Percentiles rank a stretch among this genome's conserved stretches.
Conservation (phyloP, 139 green algal genomes). For the Tetraselmis chui region DNA sequence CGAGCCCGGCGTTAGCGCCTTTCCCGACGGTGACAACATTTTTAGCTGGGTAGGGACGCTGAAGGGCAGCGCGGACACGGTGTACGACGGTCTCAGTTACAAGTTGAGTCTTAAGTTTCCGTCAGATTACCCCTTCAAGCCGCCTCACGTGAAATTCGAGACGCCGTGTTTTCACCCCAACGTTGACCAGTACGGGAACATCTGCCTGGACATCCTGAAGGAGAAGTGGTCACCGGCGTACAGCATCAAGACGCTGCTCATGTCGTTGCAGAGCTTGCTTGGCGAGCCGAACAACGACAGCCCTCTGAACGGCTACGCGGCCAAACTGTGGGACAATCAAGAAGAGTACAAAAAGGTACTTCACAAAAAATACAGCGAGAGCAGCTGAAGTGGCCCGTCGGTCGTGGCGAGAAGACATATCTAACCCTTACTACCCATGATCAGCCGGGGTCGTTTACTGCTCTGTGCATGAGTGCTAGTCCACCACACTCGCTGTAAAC, state of each 20-base stretch:
- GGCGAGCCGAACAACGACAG: conserved; percentile 75
- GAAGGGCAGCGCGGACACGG: conserved; percentile 44
- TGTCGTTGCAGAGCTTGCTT: conserved; percentile 69
- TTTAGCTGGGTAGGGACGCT: conserved; percentile 69
- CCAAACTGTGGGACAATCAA: conserved; percentile 63
- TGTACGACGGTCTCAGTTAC: conserved; percentile 65
- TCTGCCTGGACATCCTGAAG: conserved; percentile 80
- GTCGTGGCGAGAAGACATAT: too few species aligned
- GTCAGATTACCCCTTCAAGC: conserved; percentile 73
- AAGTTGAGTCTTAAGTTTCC: conserved; percentile 61
- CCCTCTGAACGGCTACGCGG: conserved; percentile 65
- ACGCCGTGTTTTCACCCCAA: conserved; percentile 78
- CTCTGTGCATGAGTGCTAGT: too few species aligned
- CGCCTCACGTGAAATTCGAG: conserved; percentile 64
- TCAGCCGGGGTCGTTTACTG: too few species aligned
- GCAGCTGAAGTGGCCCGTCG: too few species aligned
- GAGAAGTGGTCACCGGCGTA: conserved; percentile 72
- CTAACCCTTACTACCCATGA: too few species aligned
- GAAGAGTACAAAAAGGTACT: conserved; percentile 49
- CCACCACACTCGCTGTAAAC: too few species aligned
- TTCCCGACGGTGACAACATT: conserved; percentile 71
- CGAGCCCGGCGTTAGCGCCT: conserved; percentile 56
- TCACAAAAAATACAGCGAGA: conserved; percentile 49
- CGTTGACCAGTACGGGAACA: conserved; percentile 71
- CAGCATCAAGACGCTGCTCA: conserved; percentile 63